Evolutionary conservation across 2,329 filamentous ascomycete genomes (phyloP), one percentile per base, ranked within the genome.

Genomic region (Colletotrichum sp.): DNA sequence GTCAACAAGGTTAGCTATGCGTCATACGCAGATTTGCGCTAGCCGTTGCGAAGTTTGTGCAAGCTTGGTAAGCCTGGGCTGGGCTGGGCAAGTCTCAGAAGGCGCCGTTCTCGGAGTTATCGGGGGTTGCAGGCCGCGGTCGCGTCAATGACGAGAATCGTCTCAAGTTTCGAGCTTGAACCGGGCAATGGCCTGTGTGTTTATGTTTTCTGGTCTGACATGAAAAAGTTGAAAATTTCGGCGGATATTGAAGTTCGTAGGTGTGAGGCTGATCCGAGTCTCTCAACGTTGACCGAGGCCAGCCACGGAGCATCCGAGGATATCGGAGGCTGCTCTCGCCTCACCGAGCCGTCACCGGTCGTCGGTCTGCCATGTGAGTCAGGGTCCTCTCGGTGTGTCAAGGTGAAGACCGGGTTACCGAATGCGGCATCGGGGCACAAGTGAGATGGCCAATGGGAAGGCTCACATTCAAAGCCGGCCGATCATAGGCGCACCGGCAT

Each of bases 61-160:
- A n/a, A 48, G 39, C 39, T 48, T 28, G 28, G n/a, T 32, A 32
- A 39, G 25, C 22, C 6, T 22, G 60, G 34, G 16, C 32, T 36
- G 16, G 58, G 43, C 43, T 66, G 65, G 65, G 65, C 65, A 56
- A 55, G 66, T 68, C 52, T 68, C 66, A 39, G 52, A 52, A 22
- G 52, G 22, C 39, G 43, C 27, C 48, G 28, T 64, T 70, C 60
- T 74, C 61, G 67, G 67, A 58, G 43, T 71, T 73, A 69, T 69
- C 65, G 70, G 65, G 25, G 4, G 48, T 55, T 48, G 25, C 18
- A 69, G 8, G 61, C 60, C 28, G 43, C 15, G 43, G n/a, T 34
- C 25, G 22, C 18, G 13, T 43, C 58, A 36, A 43, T 64, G 34
- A 61, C 34, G 27, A 36, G 25, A 12, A 30, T 36, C 28, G 58